A percentile compares a stretch with the other conserved stretches of the same genome.
phyloP scores from a whole-genome alignment of 495 filamentous ascomycete species.

The Chaetomium tenue region DNA sequence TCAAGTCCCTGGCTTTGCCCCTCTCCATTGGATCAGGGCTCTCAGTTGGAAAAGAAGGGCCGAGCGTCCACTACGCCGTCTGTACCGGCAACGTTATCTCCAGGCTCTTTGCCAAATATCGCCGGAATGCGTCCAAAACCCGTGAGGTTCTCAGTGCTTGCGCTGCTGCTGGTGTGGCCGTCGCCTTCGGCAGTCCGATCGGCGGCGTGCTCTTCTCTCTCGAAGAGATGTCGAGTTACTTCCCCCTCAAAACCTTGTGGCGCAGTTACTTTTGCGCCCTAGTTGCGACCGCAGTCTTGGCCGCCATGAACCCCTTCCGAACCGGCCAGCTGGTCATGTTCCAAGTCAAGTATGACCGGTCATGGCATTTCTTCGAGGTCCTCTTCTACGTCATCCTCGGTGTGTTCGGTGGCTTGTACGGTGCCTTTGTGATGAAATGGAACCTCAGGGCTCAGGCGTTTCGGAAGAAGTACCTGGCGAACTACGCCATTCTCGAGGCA shows the following conservation, averaged over 20 bases:
- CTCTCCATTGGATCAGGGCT: constrained; percentile 92
- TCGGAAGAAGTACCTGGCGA: constrained; percentile 85
- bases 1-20: constrained; percentile 90
- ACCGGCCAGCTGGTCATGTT: constrained; percentile 99
- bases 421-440: constrained; percentile 98
- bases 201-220: constrained; percentile 95
- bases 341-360: constrained; percentile 91
- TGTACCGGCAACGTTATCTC: constrained; percentile 98
- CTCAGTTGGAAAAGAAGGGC: constrained; percentile 95
- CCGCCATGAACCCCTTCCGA: constrained; percentile 95
- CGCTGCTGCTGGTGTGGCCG: constrained; percentile 91
- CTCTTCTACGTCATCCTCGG: constrained; percentile 90
- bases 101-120: constrained; percentile 88
- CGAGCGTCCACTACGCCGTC: constrained; percentile 96
- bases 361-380: constrained; percentile 97
- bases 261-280: constrained; percentile 96
- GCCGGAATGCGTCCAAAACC: constrained; percentile 88
- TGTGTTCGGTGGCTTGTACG: constrained; percentile 91
- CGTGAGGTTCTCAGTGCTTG: constrained; percentile 93
- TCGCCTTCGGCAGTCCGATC: constrained; percentile 96
- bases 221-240: constrained; percentile 98
- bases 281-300: constrained; percentile 89
- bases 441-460: constrained; percentile 89
- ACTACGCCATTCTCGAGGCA: constrained; percentile 85
- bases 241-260: constrained; percentile 97